Evolutionary conservation across 2,329 filamentous ascomycete genomes (phyloP).

Genomic region (Blastomyces emzantsi): DNA sequence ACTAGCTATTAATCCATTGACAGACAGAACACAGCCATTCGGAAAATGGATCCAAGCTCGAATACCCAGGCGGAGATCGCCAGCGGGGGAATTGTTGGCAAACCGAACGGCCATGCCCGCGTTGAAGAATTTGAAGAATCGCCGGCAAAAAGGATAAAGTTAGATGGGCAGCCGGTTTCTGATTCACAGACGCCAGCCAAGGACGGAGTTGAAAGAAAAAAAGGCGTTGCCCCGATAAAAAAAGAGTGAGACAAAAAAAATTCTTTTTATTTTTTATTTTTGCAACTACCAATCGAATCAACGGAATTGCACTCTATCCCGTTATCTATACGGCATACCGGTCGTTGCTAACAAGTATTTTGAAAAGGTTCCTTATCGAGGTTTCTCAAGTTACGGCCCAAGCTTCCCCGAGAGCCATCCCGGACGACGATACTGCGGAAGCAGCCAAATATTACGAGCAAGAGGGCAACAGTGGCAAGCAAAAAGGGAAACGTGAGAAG

Average conservation of each 20-base stretch:
- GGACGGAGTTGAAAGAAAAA: slow-evolving; percentile 31
- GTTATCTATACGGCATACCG: neutral
- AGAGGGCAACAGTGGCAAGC: slow-evolving; percentile 28
- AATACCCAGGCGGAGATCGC: neutral
- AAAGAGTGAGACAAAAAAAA: slow-evolving; percentile 57
- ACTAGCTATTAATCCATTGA: neutral
- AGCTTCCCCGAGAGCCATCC: slow-evolving; percentile 27
- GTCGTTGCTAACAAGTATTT: neutral
- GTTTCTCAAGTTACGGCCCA: slow-evolving; percentile 17
- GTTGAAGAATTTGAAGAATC: slow-evolving; percentile 37
- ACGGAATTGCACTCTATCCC: neutral
- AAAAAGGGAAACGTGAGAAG: slow-evolving; percentile 39
- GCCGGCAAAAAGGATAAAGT: slow-evolving; percentile 52
- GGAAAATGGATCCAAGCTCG: slow-evolving; percentile 1
- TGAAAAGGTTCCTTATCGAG: slow-evolving; percentile 27
- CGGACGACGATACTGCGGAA: slow-evolving; percentile 52
- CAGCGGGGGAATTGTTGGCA: neutral
- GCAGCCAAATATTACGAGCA: slow-evolving; percentile 41
- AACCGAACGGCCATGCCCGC: neutral
- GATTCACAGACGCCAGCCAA: slow-evolving; percentile 19
- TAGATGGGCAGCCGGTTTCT: slow-evolving; percentile 26
- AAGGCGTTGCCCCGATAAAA: slow-evolving; percentile 62
- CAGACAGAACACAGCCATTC: neutral
- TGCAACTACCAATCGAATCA: neutral
- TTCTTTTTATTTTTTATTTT: neutral